phyloP scores from a whole-genome alignment of 2,329 filamentous ascomycete genomes.

The Calycina marina region DNA sequence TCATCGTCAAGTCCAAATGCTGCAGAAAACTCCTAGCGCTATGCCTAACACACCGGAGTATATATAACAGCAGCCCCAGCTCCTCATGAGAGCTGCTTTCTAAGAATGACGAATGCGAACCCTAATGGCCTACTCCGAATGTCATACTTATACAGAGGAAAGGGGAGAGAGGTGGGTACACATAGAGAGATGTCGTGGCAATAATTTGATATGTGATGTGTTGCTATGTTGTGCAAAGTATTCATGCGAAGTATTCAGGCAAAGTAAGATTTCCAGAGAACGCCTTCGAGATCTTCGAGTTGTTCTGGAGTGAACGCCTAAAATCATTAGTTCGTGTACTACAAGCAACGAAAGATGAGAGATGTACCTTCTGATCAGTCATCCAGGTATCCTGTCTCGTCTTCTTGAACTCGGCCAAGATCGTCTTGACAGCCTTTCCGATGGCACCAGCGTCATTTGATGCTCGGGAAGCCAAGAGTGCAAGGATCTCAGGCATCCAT shows the following conservation, averaged over 20 bases:
- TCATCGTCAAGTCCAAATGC: too few species aligned
- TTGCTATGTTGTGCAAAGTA: too few species aligned
- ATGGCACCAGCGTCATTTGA: conserved; percentile 84
- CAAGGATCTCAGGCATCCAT: conserved; percentile 90
- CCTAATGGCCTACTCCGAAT: too few species aligned
- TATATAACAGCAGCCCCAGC: too few species aligned
- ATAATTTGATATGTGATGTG: too few species aligned
- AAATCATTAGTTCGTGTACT: conserved; percentile 12
- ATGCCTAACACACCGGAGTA: too few species aligned
- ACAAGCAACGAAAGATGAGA: conserved; percentile 9
- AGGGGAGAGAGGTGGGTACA: too few species aligned
- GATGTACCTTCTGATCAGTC: conserved; percentile 85
- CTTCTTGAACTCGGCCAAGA: conserved; percentile 97
- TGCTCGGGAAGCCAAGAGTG: conserved; percentile 69
- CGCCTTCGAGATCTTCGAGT: conserved; percentile 85
- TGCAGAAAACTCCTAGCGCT: too few species aligned
- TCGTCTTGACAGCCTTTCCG: conserved; percentile 87
- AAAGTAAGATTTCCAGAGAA: conserved; percentile 99
- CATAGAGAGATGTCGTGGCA: too few species aligned
- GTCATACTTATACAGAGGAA: too few species aligned
- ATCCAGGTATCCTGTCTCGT: conserved; percentile 97
- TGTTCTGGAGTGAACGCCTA: conserved; percentile 82
- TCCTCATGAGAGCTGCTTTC: too few species aligned
- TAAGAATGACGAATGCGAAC: too few species aligned
- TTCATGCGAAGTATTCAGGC: conserved; percentile 25